phyloP scores from a whole-genome alignment of 176 grass and related monocot genomes.

The Aegilops bicornis region DNA sequence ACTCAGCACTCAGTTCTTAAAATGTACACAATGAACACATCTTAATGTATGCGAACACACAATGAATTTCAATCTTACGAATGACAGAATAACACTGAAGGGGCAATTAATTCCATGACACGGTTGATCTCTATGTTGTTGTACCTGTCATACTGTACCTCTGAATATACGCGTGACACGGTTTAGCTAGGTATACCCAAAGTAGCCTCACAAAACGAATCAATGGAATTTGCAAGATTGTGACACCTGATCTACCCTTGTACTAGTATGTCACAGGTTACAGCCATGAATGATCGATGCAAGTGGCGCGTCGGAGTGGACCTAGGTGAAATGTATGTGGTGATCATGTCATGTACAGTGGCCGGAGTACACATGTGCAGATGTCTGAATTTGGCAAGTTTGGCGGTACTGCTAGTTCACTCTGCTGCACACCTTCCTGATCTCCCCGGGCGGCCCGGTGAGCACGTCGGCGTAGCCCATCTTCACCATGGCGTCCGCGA shows the following conservation, averaged over 20 bases:
- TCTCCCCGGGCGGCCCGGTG: slow-evolving; percentile 38
- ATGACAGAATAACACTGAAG: neutral
- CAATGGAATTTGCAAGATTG: neutral
- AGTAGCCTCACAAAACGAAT: neutral
- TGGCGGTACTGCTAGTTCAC: slow-evolving; percentile 13
- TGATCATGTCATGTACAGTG: slow-evolving; percentile 23
- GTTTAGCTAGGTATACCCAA: too few species aligned
- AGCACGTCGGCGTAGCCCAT: slow-evolving; percentile 58
- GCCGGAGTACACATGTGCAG: neutral
- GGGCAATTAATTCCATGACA: too few species aligned
- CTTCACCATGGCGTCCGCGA: slow-evolving; percentile 58
- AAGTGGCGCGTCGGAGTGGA: neutral
- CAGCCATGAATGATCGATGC: slow-evolving; percentile 2
- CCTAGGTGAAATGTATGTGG: neutral
- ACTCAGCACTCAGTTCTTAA: too few species aligned
- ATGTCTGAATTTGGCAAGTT: neutral
- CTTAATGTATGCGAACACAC: neutral
- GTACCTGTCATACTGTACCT: neutral
- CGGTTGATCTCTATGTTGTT: neutral
- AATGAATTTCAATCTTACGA: neutral
- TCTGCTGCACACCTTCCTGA: slow-evolving; percentile 36
- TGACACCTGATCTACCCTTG: slow-evolving; percentile 8
- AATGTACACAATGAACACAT: neutral
- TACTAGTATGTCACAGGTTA: neutral
- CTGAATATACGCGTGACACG: neutral